Conservation (phyloP, 805 yeast genomes). For the Zygoascus tannicola region DNA sequence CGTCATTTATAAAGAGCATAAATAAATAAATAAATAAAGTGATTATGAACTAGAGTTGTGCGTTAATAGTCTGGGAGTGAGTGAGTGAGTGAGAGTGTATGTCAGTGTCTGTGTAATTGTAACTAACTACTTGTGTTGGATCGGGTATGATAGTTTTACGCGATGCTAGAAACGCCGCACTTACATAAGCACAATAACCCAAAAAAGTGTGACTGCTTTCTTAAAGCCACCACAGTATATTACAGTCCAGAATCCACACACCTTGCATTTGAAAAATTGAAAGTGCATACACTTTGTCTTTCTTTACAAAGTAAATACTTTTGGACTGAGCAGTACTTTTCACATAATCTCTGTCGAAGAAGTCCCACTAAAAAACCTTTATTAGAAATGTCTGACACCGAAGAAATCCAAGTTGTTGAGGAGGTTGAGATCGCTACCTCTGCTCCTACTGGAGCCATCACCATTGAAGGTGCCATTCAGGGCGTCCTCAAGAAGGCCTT, state of each 20-base stretch:
- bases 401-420: constrained; percentile 73
- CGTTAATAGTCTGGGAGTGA: too few species aligned
- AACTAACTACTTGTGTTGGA: too few species aligned
- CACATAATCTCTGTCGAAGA: constrained; percentile 25
- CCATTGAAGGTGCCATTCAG: constrained; percentile 97
- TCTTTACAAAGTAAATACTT: neutral
- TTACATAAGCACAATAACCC: neutral
- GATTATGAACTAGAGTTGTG: too few species aligned
- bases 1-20: neutral
- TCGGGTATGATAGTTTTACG: neutral
- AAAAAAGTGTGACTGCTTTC: constrained; percentile 3
- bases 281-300: neutral
- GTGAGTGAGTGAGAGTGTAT: too few species aligned
- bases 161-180: neutral
- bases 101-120: too few species aligned
- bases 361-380: constrained; percentile 18
- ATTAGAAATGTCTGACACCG: constrained; percentile 69
- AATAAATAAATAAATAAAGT: too few species aligned
- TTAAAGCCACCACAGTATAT: neutral
- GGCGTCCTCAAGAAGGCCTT: constrained; percentile 96
- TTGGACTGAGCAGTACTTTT: constrained; percentile 27
- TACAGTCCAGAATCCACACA: neutral
- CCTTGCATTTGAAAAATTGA: neutral
- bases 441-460: constrained; percentile 78
- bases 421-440: constrained; percentile 73